Conservation (phyloP, 2,329 filamentous ascomycete genomes). For the Pseudopithomyces chartarum region DNA sequence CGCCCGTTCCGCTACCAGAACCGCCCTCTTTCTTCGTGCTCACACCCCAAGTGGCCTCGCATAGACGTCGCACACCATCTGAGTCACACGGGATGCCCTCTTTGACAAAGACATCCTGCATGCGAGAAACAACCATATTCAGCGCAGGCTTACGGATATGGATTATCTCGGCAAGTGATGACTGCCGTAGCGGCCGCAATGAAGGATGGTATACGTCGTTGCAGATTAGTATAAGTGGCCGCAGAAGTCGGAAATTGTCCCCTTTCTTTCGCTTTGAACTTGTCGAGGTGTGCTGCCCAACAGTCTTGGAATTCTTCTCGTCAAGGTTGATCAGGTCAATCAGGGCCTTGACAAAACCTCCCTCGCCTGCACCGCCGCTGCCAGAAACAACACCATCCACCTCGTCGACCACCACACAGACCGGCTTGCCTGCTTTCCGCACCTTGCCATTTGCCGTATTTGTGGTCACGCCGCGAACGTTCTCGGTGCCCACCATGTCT, state of each 20-base stretch:
- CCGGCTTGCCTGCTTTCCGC: conserved; percentile 77
- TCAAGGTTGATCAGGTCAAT: conserved; percentile 88
- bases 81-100: conserved; percentile 88
- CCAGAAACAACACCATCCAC: conserved; percentile 92
- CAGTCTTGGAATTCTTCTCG: conserved; percentile 71
- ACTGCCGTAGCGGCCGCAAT: conserved; percentile 80
- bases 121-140: conserved; percentile 79
- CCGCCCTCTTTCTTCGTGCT: conserved; percentile 69
- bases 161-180: conserved; percentile 85
- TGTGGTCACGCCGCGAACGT: conserved; percentile 73
- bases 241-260: conserved; percentile 83
- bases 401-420: conserved; percentile 95
- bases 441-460: conserved; percentile 60
- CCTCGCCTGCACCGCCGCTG: conserved; percentile 74
- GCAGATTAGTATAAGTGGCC: conserved; percentile 91
- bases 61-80: conserved; percentile 84
- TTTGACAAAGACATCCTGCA: conserved; percentile 84
- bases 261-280: conserved; percentile 66
- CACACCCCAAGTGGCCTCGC: conserved; percentile 83
- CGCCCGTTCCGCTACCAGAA: conserved; percentile 64
- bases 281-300: conserved; percentile 40
- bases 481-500: conserved; percentile 92
- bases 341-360: conserved; percentile 92
- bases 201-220: conserved; percentile 96
- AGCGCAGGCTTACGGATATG: conserved; percentile 88